Conservation (phyloP, 352 stramenopile species). For the Pythium brassicae region DNA sequence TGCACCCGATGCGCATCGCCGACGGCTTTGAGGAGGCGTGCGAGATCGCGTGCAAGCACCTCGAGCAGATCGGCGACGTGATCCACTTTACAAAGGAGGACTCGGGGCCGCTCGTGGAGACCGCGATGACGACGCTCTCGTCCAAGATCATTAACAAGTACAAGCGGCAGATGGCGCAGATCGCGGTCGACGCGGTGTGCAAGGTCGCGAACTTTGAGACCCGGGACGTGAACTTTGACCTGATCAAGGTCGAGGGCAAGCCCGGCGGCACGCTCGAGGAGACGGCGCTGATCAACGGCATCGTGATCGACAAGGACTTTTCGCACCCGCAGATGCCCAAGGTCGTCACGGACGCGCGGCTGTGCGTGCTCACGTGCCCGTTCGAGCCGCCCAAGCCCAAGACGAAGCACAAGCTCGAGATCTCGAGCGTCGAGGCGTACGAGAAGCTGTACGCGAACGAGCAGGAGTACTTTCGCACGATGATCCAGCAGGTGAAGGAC, state of each 20-base stretch:
- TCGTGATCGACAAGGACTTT: conserved; percentile 99
- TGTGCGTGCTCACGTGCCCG: conserved; percentile 98
- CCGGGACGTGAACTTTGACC: conserved; percentile 99
- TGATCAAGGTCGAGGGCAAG: conserved; percentile 99
- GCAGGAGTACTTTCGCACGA: conserved; percentile 98
- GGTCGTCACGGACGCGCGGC: conserved; percentile 95
- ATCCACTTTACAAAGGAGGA: conserved; percentile 97
- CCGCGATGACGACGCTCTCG: conserved; percentile 97
- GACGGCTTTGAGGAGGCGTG: conserved; percentile 98
- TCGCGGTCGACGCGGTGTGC: conserved; percentile 97
- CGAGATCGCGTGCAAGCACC: conserved; percentile 93
- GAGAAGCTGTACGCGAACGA: conserved; percentile 96
- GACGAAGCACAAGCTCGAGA: conserved; percentile 99
- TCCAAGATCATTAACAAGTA: conserved; percentile 99
- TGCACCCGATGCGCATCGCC: conserved; percentile 98
- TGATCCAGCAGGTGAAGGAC: conserved; percentile 99
- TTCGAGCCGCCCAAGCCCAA: conserved; percentile 99
- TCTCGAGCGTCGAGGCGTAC: conserved; percentile 97
- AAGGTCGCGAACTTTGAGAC: conserved; percentile 98
- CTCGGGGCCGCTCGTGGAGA: conserved; percentile 93
- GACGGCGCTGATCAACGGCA: conserved; percentile 97
- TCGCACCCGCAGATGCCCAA: conserved; percentile 99
- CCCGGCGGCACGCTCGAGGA: conserved; percentile 96
- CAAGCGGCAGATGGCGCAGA: conserved; percentile 99
- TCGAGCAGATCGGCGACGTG: conserved; percentile 94